These are phyloP conservation scores for Solanum pinnatisectum DNA, from an alignment of 257 asterid genomes.

Conservation along the genomic window DNA sequence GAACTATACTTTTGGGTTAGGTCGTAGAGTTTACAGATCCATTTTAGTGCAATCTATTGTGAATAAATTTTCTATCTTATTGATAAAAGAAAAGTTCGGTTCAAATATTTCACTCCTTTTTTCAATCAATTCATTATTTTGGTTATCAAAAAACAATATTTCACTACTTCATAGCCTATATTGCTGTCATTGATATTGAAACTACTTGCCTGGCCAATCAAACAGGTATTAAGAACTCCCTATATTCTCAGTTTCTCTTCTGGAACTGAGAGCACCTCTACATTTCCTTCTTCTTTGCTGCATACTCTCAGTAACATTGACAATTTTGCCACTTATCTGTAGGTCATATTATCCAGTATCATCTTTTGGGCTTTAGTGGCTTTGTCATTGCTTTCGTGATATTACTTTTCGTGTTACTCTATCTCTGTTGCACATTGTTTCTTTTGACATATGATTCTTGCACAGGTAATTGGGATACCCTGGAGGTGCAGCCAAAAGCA, in stretches of 20 bases:
- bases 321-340: not conserved
- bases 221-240: not conserved
- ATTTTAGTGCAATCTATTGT: not conserved
- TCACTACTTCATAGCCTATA: not conserved
- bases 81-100: not conserved
- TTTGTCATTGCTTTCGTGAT: not conserved
- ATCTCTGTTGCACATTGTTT: not conserved
- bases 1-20: not conserved
- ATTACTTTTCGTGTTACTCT: not conserved
- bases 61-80: not conserved
- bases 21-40: not conserved
- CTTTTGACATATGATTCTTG: not conserved
- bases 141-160: not conserved
- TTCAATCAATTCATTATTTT: not conserved
- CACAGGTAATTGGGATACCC: conserved; percentile 89
- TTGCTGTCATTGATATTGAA: not conserved
- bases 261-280: not conserved
- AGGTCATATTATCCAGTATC: not conserved
- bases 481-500: conserved; percentile 82
- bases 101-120: not conserved
- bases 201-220: not conserved
- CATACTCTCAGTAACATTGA: not conserved
- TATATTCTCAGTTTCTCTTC: not conserved
- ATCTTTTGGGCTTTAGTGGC: not conserved
- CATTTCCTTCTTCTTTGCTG: not conserved